phyloP scores from a whole-genome alignment of 2,329 filamentous ascomycete species.

The Aureobasidium sp. region DNA sequence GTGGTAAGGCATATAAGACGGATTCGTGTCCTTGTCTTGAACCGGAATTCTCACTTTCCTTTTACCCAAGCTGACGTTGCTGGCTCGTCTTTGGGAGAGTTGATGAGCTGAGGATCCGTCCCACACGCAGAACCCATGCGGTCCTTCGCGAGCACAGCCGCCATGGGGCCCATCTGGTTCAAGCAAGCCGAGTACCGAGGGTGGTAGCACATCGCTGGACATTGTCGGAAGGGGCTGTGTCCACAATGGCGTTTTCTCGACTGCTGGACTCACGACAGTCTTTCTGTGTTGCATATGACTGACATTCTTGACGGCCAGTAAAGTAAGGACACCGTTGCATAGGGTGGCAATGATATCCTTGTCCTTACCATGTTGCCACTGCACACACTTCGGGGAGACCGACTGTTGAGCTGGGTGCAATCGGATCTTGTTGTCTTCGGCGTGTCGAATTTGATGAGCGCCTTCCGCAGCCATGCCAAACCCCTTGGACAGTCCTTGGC shows the following conservation, averaged over 20 bases:
- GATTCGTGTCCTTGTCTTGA: slow-evolving; percentile 83
- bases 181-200: slow-evolving; percentile 16
- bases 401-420: slow-evolving; percentile 49
- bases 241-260: slow-evolving; percentile 16
- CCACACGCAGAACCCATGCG: slow-evolving; percentile 37
- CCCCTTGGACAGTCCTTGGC: slow-evolving; percentile 66
- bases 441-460: slow-evolving; percentile 65
- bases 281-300: slow-evolving; percentile 35
- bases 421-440: slow-evolving; percentile 66
- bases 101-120: neutral
- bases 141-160: slow-evolving; percentile 25
- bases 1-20: slow-evolving; percentile 93
- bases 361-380: slow-evolving; percentile 58
- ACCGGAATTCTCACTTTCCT: slow-evolving; percentile 36
- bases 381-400: slow-evolving; percentile 54
- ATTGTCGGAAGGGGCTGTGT: slow-evolving; percentile 17
- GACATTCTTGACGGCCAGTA: slow-evolving; percentile 54
- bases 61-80: neutral
- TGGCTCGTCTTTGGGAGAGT: neutral
- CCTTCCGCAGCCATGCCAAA: slow-evolving; percentile 63
- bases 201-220: slow-evolving; percentile 14
- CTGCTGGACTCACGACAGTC: slow-evolving; percentile 41
- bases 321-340: slow-evolving; percentile 58
- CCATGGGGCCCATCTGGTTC: slow-evolving; percentile 17
- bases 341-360: slow-evolving; percentile 58